Evolutionary conservation across 495 filamentous ascomycete genomes (phyloP), one percentile per base, ranked within the genome.

Genomic region (Aspergillus conjunctus): DNA sequence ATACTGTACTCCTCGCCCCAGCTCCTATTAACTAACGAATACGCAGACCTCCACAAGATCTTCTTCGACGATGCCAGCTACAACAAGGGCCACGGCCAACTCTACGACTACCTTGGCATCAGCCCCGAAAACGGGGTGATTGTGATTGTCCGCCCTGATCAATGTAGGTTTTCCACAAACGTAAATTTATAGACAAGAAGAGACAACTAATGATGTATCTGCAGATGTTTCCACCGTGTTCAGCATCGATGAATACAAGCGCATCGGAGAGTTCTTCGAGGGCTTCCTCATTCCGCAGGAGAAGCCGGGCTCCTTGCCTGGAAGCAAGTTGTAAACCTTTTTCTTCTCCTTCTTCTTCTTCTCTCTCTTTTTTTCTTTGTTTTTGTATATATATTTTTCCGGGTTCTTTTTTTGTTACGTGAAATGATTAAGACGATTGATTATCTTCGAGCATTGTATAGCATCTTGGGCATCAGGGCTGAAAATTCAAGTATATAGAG

Each of bases 41-140:
- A 7, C 30, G 7, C 37, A 87, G 87, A 84, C 60, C 63, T 87
- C 2, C 79, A 85, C 53, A 89, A 89, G 58, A 78, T 85, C 5
- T 90, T 81, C 68, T 81, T 84, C 37, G 88, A 91, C 57, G 87
- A 89, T 53, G 81, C 87, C 55, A 85, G 81, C 68, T 86, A 88
- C 70, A 83, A 88, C 57, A 74, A 77, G 6, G 83, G 81, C n/a
- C 85, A 88, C 52, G 87, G 87, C 0, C 79, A 87, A 32, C 82
- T 82, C 4, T 90, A 91, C 61, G 74, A 87, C 39, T 71, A 75
- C 8, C 86, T 87, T 48, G 86, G 83, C 0, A 74, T 91, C 26
- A 76, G 82, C 52, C 71, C 78, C 0, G 54, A 73, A 6, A 53
- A 73, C n/a, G 88, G 88, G 0, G 83, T 81, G 0, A 45, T 88